Conservation (phyloP, 805 yeast species). For the Wickerhamomyces bovis region DNA sequence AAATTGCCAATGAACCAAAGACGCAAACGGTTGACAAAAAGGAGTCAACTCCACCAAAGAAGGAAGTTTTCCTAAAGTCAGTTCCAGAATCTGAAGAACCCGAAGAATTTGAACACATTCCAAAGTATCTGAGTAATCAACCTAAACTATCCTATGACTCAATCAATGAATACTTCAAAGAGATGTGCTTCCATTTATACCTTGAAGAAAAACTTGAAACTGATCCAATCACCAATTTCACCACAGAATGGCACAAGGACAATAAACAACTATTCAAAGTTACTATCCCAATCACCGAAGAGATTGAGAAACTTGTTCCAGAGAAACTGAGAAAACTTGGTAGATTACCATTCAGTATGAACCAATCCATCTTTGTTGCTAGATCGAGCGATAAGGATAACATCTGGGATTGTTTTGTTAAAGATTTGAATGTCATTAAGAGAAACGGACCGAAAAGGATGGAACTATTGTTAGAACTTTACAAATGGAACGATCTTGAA, state of each 20-base stretch:
- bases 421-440: conserved; percentile 32
- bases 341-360: conserved; percentile 51
- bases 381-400: conserved; percentile 39
- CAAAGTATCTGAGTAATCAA: conserved; percentile 20
- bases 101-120: conserved; percentile 23
- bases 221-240: conserved; percentile 40
- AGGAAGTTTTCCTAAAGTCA: conserved; percentile 3
- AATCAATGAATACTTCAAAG: conserved; percentile 46
- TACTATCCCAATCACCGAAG: conserved; percentile 38
- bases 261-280: conserved; percentile 36
- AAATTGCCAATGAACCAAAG: not conserved
- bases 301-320: conserved; percentile 42
- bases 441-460: conserved; percentile 27
- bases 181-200: conserved; percentile 55
- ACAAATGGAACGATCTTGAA: conserved; percentile 49
- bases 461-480: conserved; percentile 45
- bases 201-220: conserved; percentile 52
- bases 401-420: conserved; percentile 57
- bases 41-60: not conserved
- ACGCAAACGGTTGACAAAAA: not conserved
- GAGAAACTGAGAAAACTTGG: conserved; percentile 48
- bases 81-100: conserved; percentile 15
- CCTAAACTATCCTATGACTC: conserved; percentile 45
- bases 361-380: conserved; percentile 53
- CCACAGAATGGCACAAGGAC: conserved; percentile 48